These are phyloP conservation scores for Selenicereus undatus DNA, from an alignment of 148 eudicot genomes.

Conservation along the genomic window DNA sequence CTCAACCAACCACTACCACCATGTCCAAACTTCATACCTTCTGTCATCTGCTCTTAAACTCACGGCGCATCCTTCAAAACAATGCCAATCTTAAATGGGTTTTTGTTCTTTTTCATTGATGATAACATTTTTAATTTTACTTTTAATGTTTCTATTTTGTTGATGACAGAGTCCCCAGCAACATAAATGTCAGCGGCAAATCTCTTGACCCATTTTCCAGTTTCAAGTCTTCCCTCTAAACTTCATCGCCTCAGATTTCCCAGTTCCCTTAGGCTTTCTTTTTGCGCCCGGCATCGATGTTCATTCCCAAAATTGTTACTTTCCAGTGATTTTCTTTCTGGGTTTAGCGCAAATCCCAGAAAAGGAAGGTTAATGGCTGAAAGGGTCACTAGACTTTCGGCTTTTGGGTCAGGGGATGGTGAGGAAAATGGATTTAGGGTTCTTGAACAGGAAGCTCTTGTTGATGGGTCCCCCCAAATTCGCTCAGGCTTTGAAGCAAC, in stretches of 20 bases:
- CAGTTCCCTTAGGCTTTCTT: not conserved
- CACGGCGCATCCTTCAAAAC: not conserved
- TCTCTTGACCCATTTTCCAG: conserved; percentile 9
- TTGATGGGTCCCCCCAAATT: conserved; percentile 24
- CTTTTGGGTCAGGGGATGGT: conserved; percentile 24
- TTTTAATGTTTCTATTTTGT: not conserved
- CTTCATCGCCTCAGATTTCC: not conserved
- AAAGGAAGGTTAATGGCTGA: conserved; percentile 22
- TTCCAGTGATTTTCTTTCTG: conserved; percentile 13
- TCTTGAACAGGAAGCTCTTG: conserved; percentile 32
- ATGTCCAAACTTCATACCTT: not conserved
- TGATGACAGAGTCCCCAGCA: not conserved
- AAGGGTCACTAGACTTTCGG: conserved; percentile 13
- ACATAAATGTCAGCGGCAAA: conserved; percentile 16
- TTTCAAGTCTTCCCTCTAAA: conserved; percentile 17
- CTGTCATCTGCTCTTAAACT: not conserved
- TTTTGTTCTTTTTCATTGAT: not conserved
- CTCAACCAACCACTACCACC: not conserved
- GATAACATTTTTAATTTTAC: not conserved
- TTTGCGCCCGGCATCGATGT: conserved; percentile 4
- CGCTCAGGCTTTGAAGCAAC: conserved; percentile 17
- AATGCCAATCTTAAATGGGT: not conserved
- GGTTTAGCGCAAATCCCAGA: not conserved
- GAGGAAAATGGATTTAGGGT: conserved; percentile 19
- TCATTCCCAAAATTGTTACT: not conserved